These are phyloP conservation scores for Suhomyces taliae DNA, from an alignment of 1,139 yeast genomes.

Conservation along the genomic window DNA sequence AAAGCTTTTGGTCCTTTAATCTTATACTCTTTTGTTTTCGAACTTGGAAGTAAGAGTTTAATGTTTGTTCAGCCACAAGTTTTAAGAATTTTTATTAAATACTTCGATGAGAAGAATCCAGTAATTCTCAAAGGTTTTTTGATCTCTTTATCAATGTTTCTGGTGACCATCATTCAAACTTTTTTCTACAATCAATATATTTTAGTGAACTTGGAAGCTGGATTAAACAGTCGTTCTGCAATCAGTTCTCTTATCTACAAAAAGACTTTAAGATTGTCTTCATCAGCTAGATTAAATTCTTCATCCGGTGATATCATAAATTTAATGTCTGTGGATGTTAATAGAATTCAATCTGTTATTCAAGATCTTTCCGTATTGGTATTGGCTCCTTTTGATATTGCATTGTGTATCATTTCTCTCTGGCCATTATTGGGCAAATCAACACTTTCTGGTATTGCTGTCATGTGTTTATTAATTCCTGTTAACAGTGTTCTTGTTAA, in stretches of 20 bases:
- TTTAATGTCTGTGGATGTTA: conserved; percentile 59
- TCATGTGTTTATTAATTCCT: conserved; percentile 59
- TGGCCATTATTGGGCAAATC: conserved; percentile 62
- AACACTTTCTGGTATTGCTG: conserved; percentile 57
- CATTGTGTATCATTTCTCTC: conserved; percentile 54
- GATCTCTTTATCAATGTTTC: conserved; percentile 52
- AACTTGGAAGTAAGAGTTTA: conserved; percentile 44
- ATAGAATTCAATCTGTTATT: conserved; percentile 52
- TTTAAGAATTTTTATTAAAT: conserved; percentile 48
- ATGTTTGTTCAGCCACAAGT: conserved; percentile 60
- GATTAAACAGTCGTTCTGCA: conserved; percentile 52
- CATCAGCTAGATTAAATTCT: conserved; percentile 43
- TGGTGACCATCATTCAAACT: conserved; percentile 46
- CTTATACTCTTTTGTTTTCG: conserved; percentile 43
- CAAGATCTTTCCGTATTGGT: conserved; percentile 54
- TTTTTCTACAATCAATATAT: conserved; percentile 53
- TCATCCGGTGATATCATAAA: conserved; percentile 61
- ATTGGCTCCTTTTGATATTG: conserved; percentile 59
- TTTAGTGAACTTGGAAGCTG: conserved; percentile 51
- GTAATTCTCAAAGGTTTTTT: conserved; percentile 54
- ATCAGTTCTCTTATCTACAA: conserved; percentile 51
- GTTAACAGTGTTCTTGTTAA: conserved; percentile 52
- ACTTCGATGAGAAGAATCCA: conserved; percentile 38
- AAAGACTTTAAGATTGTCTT: conserved; percentile 50
- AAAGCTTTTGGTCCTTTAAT: conserved; percentile 51